Conservation (phyloP, 306 rosid species). For the Crotalaria pallida region DNA sequence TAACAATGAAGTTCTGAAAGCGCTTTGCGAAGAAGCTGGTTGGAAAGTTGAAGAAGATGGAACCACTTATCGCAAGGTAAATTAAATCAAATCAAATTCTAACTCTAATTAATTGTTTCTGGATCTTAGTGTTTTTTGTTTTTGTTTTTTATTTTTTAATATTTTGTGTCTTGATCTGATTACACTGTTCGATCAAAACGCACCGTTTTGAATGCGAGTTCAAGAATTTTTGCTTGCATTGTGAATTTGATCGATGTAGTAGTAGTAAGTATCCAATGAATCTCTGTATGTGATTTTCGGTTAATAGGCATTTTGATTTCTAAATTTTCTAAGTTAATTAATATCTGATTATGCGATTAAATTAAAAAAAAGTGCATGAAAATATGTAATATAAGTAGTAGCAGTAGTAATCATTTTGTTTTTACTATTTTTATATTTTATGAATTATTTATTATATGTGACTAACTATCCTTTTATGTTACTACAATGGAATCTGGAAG, state of each 20-base stretch:
- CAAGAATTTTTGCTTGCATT: background rate
- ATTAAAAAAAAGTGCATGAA: too few relatives aligned
- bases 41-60: slow-evolving; percentile 93
- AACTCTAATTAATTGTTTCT: background rate
- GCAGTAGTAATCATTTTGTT: background rate
- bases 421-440: too few relatives aligned
- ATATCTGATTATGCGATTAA: too few relatives aligned
- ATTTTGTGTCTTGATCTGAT: background rate
- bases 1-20: slow-evolving; percentile 79
- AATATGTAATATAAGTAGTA: too few relatives aligned
- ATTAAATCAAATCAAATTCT: background rate
- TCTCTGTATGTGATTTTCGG: background rate
- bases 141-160: too few relatives aligned
- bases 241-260: background rate
- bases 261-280: background rate
- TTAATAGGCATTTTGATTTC: background rate
- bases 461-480: background rate
- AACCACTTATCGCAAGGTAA: slow-evolving; percentile 79
- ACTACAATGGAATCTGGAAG: background rate
- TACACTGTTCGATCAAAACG: background rate
- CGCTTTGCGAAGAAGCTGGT: slow-evolving; percentile 83
- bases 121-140: too few relatives aligned
- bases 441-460: background rate
- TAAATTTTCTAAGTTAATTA: too few relatives aligned
- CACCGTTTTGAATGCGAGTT: background rate